Evolutionary conservation across 805 yeast genomes (phyloP).

Genomic region (Monosporozyma yasuniensis): DNA sequence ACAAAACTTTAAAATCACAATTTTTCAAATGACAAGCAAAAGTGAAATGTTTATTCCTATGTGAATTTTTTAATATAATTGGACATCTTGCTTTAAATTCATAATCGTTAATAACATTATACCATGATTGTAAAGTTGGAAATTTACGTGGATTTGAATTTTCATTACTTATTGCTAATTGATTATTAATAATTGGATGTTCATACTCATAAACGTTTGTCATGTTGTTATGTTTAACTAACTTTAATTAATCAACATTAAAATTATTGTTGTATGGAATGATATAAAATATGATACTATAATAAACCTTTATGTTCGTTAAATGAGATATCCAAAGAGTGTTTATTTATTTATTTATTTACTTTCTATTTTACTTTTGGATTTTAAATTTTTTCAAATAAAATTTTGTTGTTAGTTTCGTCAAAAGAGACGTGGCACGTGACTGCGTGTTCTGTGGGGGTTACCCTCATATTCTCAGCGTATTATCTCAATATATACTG

Average conservation of each 20-base stretch:
- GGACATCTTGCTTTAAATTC: slow-evolving; percentile 32
- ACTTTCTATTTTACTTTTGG: no score
- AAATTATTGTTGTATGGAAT: slow-evolving; percentile 15
- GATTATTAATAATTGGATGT: slow-evolving; percentile 28
- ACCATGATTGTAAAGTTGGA: slow-evolving; percentile 26
- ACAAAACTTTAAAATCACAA: slow-evolving; percentile 28
- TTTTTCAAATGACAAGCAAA: slow-evolving; percentile 30
- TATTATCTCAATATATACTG: no score
- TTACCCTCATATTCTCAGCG: no score
- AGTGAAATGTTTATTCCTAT: slow-evolving; percentile 30
- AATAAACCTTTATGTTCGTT: not conserved
- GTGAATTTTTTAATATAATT: slow-evolving; percentile 30
- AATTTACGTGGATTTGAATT: slow-evolving; percentile 19
- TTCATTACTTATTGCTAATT: slow-evolving; percentile 21
- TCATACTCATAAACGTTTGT: slow-evolving; percentile 29
- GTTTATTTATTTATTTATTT: no score
- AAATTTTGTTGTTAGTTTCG: not conserved
- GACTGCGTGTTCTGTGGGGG: no score
- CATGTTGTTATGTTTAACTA: slow-evolving; percentile 11
- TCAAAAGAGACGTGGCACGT: no score
- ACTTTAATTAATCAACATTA: not conserved
- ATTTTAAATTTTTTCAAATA: no score
- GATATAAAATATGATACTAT: not conserved
- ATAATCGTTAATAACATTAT: slow-evolving; percentile 29
- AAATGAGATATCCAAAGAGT: not conserved